Evolutionary conservation across 2,329 filamentous ascomycete genomes (phyloP), one percentile per base, ranked within the genome.

Genomic region (Colletotrichum siamense): DNA sequence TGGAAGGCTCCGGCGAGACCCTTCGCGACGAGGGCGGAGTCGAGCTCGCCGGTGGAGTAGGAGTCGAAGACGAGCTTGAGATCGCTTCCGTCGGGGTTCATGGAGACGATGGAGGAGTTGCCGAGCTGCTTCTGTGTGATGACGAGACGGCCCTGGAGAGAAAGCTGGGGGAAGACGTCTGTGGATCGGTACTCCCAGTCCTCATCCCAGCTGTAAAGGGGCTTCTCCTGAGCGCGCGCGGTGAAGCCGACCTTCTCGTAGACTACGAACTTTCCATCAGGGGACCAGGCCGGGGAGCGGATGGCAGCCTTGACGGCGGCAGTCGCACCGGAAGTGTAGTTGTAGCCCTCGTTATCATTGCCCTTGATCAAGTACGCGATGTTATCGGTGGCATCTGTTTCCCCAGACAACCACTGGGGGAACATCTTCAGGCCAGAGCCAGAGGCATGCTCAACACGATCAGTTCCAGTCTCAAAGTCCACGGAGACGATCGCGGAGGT

Each of bases 161-260:
- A 65, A 44, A 74, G 59, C n/a, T 59, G 71, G 34, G 72, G 72
- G 34, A 75, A 71, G 49, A 75, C 72, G 49, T 75, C 72, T 16
- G 72, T 75, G 59, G 30, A 34, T 61, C 72, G 72, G 61, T 71
- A 75, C 49, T 71, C 67, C 72, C 72, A 75, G n/a, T 71, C 72
- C 44, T 70, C 61, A n/a, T 61, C 67, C 67, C 72, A 75, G 61
- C 72, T 75, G 30, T 62, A 71, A 8, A 75, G 44, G 8, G 67
- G 67, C 61, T 71, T 75, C 44, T 75, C 72, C 72, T 71, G 70
- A 15, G 67, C 59, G 4, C 72, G 72, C 8, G 72, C 72, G 18
- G 67, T 30, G 67, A 75, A 75, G 44, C n/a, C 61, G 12, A 75
- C 61, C 49, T 75, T 75, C 24, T 75, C 68, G 61, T 75, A 75